Conservation (phyloP, 768 basidiomycete genomes). For the Macrolepiota dolichaula region DNA sequence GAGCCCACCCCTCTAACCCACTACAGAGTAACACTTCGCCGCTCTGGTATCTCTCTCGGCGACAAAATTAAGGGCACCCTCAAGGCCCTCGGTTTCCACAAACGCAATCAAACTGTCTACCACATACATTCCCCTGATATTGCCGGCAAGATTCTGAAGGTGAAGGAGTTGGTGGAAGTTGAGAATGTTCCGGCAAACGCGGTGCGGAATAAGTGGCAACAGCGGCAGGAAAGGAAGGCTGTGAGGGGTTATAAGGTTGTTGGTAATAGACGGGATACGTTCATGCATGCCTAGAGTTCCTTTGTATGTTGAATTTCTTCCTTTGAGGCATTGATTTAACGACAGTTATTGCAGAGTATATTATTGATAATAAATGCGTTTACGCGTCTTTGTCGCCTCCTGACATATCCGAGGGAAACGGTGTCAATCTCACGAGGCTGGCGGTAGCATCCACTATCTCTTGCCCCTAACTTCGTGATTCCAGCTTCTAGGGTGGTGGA, state of each 20-base stretch:
- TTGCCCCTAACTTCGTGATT: too few relatives aligned
- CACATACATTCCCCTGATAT: conserved; percentile 67
- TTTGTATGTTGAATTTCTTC: not conserved
- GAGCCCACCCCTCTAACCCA: conserved; percentile 51
- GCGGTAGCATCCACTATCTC: too few relatives aligned
- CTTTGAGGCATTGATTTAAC: not conserved
- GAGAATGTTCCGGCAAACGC: conserved; percentile 71
- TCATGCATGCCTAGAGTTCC: conserved; percentile 26
- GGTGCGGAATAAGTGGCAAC: conserved; percentile 69
- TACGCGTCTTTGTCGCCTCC: not conserved
- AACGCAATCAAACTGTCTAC: conserved; percentile 83
- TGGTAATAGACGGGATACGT: conserved; percentile 28
- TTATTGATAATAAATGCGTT: not conserved
- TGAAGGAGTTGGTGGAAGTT: conserved; percentile 91
- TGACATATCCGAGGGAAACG: too few relatives aligned
- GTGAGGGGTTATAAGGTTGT: conserved; percentile 65
- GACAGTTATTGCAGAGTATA: not conserved
- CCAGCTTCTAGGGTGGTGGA: too few relatives aligned
- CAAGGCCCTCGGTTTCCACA: conserved; percentile 77
- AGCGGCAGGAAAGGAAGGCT: conserved; percentile 63
- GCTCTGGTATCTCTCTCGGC: conserved; percentile 84
- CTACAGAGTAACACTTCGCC: conserved; percentile 85
- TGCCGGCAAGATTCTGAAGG: conserved; percentile 81
- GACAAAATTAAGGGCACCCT: conserved; percentile 70
- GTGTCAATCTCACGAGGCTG: too few relatives aligned